phyloP scores from a whole-genome alignment of 2,329 filamentous ascomycete genomes.

The Colletotrichum sp. region DNA sequence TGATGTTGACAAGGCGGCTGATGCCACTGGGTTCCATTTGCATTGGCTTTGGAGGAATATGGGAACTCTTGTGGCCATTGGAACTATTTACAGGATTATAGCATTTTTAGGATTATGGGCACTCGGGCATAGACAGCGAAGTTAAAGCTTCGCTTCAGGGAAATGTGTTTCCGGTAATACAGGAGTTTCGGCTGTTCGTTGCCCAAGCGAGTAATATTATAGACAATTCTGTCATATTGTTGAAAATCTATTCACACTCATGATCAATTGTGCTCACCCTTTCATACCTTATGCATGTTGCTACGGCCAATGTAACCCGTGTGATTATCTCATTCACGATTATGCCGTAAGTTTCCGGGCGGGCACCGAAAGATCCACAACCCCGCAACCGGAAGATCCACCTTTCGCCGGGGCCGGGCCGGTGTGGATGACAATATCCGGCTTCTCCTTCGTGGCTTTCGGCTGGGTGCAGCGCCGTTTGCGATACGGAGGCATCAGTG shows the following conservation, averaged over 20 bases:
- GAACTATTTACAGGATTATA: constrained; percentile 48
- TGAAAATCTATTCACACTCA: background rate
- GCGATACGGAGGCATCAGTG: background rate
- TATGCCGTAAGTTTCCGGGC: background rate
- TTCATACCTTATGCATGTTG: background rate
- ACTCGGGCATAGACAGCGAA: constrained; percentile 33
- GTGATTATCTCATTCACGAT: accelerated
- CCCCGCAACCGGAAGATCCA: background rate
- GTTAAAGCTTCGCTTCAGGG: background rate
- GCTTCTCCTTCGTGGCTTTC: background rate
- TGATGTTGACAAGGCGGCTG: constrained; percentile 49
- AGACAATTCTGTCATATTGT: background rate
- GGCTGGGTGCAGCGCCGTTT: background rate
- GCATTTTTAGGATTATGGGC: constrained; percentile 45
- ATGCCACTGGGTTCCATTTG: constrained; percentile 49
- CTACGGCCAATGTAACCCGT: accelerated
- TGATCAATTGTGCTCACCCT: accelerated
- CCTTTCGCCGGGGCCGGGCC: background rate
- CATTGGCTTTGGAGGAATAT: constrained; percentile 51
- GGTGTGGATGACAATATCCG: background rate
- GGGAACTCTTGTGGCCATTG: constrained; percentile 40
- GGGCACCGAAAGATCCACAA: background rate
- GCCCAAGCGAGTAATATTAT: accelerated
- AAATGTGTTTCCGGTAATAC: accelerated
- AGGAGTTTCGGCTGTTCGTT: background rate